Evolutionary conservation across 306 rosid species (phyloP), one percentile per base, ranked within the genome.

Genomic region (Macrotyloma uniflorum): DNA sequence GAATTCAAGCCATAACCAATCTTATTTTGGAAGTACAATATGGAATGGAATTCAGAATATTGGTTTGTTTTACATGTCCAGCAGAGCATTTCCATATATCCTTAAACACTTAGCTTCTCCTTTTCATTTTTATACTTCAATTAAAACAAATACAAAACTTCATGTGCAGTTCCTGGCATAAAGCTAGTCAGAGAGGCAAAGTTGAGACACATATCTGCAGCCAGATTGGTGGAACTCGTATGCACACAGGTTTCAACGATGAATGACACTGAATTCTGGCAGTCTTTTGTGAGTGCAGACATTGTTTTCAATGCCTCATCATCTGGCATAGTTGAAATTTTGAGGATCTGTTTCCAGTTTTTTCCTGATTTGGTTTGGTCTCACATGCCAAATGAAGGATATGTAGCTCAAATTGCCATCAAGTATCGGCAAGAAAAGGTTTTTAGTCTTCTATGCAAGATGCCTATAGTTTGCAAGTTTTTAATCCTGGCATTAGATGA

Each of bases 341-440:
- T 87, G 15, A 77, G 55, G 70, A 80, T 33, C 13, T 79, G 88
- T 74, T 72, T 85, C 69, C 47, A 36, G 18, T 77, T 19, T 77
- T 87, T 79, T 71, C 88, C 91, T 51, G 87, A 89, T 79, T 67
- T 87, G 75, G 58, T 85, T 45, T 85, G 87, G 89, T 35, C 23
- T 61, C 53, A 18, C 66, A 8, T 53, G 10, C 72, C 81, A 58
- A 78, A 77, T 54, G 74, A 87, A 73, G 84, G 86, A 50, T 70
- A 47, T 38, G 33, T 87, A 16, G 46, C 67, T 62, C 87, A 83
- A 32, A 63, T 20, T 6, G 87, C 91, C 65, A 79, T 87, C 49
- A 73, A 71, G 70, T 66, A 45, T 78, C 66, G 93, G 40, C 88
- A 83, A 79, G 88, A 87, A 50, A 82, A 82, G 47, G 79, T 82